A percentile compares a stretch with the other conserved stretches of the same genome.
Conservation (phyloP, 148 eudicot genomes). For the Vaccinium myrtillus region DNA sequence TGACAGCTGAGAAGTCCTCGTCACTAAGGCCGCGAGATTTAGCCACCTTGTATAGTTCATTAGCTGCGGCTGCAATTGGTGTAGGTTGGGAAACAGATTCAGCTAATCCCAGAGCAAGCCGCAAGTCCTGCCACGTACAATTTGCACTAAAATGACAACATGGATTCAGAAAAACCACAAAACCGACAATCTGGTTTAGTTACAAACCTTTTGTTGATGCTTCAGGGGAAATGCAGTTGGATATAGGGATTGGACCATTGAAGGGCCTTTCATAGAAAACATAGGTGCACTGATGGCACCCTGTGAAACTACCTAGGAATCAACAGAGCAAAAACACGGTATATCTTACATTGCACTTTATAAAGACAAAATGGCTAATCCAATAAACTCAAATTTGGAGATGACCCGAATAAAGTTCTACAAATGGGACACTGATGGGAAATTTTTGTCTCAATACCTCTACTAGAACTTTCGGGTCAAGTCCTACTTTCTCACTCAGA, state of each 20-base stretch:
- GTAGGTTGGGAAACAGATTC: slow-evolving; percentile 89
- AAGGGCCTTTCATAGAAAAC: slow-evolving; percentile 87
- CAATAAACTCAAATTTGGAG: background rate
- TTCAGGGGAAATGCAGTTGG: slow-evolving; percentile 95
- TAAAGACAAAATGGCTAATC: background rate
- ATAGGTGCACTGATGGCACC: slow-evolving; percentile 96
- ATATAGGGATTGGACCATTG: slow-evolving; percentile 78
- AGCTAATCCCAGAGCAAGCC: slow-evolving; percentile 90
- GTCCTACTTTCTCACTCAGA: slow-evolving; percentile 83
- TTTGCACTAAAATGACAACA: background rate
- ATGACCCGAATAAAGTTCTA: background rate
- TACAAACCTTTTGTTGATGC: slow-evolving; percentile 89
- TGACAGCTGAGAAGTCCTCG: slow-evolving; percentile 86
- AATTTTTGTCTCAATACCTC: slow-evolving; percentile 48
- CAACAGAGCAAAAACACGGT: background rate
- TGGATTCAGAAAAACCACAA: background rate
- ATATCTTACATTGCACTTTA: background rate
- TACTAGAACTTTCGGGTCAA: slow-evolving; percentile 80
- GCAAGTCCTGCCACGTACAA: slow-evolving; percentile 57
- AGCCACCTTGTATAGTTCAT: slow-evolving; percentile 85
- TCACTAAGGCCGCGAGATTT: slow-evolving; percentile 81
- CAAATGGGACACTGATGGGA: background rate
- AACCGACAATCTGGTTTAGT: background rate
- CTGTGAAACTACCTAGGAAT: slow-evolving; percentile 76
- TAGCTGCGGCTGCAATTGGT: slow-evolving; percentile 91